Conservation (phyloP, 2,329 filamentous ascomycete species). For the Cladosporium sp. region DNA sequence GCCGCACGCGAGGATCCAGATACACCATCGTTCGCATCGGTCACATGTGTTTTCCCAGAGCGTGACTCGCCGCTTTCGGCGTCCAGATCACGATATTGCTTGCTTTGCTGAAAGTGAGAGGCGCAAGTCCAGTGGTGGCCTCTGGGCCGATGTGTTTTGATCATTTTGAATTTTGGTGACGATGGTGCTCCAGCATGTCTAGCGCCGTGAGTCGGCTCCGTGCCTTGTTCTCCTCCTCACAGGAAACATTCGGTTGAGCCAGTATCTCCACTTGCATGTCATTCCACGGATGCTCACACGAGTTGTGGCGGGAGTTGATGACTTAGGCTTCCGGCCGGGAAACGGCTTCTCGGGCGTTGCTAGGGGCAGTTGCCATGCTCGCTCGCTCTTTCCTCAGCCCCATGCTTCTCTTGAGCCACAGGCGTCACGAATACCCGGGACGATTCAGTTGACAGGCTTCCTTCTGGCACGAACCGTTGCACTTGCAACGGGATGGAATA, state of each 20-base stretch:
- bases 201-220: too few species aligned
- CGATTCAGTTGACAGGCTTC: too few species aligned
- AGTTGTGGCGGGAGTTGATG: background rate
- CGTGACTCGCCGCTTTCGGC: slow-evolving; percentile 21
- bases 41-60: slow-evolving; percentile 44
- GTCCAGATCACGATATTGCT: slow-evolving; percentile 24
- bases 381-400: too few species aligned
- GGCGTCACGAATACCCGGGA: too few species aligned
- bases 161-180: slow-evolving; percentile 17
- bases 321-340: background rate
- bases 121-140: slow-evolving; percentile 28
- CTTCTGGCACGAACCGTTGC: too few species aligned
- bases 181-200: too few species aligned
- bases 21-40: slow-evolving; percentile 56
- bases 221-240: too few species aligned
- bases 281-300: background rate
- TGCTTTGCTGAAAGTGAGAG: slow-evolving; percentile 28
- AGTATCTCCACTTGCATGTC: too few species aligned
- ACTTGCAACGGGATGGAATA: too few species aligned
- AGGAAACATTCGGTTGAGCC: too few species aligned
- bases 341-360: background rate
- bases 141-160: slow-evolving; percentile 26
- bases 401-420: too few species aligned
- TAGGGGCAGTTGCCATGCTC: background rate
- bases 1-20: slow-evolving; percentile 47